Conservation (phyloP, 2,329 filamentous ascomycete genomes). For the Neofusicoccum ribis region DNA sequence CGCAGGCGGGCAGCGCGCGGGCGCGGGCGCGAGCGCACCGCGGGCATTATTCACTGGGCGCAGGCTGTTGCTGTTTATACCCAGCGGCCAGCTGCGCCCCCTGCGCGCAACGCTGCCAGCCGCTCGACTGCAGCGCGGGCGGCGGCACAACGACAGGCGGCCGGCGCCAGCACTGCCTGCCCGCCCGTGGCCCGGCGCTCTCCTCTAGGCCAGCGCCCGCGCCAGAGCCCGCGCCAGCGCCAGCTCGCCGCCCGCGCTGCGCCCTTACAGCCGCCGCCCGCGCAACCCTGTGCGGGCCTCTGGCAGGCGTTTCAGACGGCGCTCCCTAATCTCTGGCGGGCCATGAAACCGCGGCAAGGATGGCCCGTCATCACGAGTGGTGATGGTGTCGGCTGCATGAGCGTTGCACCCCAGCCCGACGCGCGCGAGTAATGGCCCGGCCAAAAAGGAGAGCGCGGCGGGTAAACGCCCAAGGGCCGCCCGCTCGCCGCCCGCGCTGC, state of each 20-base stretch:
- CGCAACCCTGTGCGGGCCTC: conserved; percentile 3
- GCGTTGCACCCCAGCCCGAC: conserved; percentile 2
- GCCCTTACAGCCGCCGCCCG: conserved; percentile 1
- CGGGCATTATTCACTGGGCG: no score
- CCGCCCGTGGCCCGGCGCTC: no score
- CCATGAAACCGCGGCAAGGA: conserved; percentile 15
- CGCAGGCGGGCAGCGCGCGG: background rate
- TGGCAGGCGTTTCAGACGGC: conserved; percentile 17
- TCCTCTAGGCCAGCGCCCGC: no score
- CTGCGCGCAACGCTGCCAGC: background rate
- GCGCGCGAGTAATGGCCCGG: conserved; percentile 12
- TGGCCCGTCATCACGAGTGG: background rate
- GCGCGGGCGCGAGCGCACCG: no score
- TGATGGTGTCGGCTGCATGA: conserved; percentile 11
- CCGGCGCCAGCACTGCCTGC: no score
- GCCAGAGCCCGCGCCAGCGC: no score
- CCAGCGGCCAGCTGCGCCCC: background rate
- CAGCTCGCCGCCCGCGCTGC: background rate
- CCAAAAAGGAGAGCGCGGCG: conserved; percentile 1
- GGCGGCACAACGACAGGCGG: no score
- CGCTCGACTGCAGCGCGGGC: background rate
- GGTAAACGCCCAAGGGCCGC: background rate
- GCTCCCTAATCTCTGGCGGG: conserved; percentile 14
- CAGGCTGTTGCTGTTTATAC: background rate
- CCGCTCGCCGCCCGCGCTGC: background rate